Evolutionary conservation across 2,329 filamentous ascomycete species (phyloP), one percentile per base, ranked within the genome.

Genomic region (Pseudogymnoascus sp.): DNA sequence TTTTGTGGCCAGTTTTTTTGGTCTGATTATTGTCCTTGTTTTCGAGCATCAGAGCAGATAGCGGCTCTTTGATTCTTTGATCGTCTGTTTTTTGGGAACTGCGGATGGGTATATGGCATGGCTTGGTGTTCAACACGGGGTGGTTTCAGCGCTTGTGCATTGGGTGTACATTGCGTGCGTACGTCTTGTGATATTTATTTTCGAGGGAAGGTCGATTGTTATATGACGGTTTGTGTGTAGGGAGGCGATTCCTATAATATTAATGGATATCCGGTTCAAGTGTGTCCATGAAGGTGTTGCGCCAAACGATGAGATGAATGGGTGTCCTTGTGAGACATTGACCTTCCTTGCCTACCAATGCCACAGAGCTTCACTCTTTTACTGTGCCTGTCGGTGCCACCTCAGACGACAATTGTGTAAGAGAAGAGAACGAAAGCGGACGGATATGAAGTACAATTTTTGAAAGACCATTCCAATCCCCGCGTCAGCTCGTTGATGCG

Each of bases 21-120:
- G 26, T 45, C 45, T 31, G 23, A 16, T 52, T 52, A 52, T 52
- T 31, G n/a, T 31, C 16, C 23, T 8, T 12, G 43, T 49, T 12
- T 16, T 52, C 26, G 6, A 11, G 45, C 45, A 52, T 52, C 45
- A n/a, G 45, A 52, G 45, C 45, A 52, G 45, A 31, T 52, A 52
- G 45, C 45, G 26, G 45, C 45, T 52, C 45, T 31, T 31, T 52
- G 45, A 12, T 31, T 31, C 45, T 52, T 52, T 52, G 45, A 10
- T 52, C 26, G 31, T 52, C 45, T 52, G 23, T 31, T 52, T 52
- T 52, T 26, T 19, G 45, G 45, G 45, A 52, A 31, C 45, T 52
- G 26, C 26, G 45, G 45, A 31, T 52, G 45, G 45, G 45, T 31
- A 52, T 52, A 49, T 31, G 45, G 45, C 45, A 52, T 52, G 45